Evolutionary conservation across 441 rosid genomes (phyloP), one percentile per base, ranked within the genome.

Genomic region (Breynia disticha): DNA sequence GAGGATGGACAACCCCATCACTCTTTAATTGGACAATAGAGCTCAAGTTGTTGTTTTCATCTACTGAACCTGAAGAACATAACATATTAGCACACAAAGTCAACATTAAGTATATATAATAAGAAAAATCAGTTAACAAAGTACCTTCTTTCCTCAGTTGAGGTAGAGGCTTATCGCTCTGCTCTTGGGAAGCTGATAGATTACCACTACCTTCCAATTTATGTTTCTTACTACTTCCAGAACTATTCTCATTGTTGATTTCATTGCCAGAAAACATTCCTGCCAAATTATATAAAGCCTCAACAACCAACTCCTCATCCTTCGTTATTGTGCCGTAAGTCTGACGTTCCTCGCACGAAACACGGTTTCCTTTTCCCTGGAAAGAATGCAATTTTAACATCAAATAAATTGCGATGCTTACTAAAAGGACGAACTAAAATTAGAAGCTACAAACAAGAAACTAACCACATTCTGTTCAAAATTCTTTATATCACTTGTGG

Each of bases 221-320:
- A n/a, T n/a, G n/a, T n/a, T n/a, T n/a, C n/a, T n/a, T n/a, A 49
- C 46, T 37, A 37, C 14, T 6, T 19, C 56, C 74, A 45, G 38
- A 50, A 57, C 63, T 59, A 63, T 17, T 63, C 52, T 57, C 65
- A 58, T 50, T 60, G 47, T 53, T 18, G 28, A 67, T 22, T 52
- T 44, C 64, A 67, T 51, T 37, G 68, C 69, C 70, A 8, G 73
- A 69, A 68, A 83, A 77, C 88, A 83, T 78, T 67, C 77, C 83
- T 7, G 98, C 98, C 79, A 90, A 71, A 58, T 88, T 79, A 69
- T 67, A 83, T 54, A 90, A 66, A 28, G 96, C 78, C 73, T 87
- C 95, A 16, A 66, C 96, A 52, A 83, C 98, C 77, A 87, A 96
- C 74, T 83, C 85, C 80, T 90, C 98, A 59, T 90, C 98, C 70